These are phyloP conservation scores for Zymoseptoria passerinii DNA, from an alignment of 2,329 filamentous ascomycete species.

Conservation along the genomic window DNA sequence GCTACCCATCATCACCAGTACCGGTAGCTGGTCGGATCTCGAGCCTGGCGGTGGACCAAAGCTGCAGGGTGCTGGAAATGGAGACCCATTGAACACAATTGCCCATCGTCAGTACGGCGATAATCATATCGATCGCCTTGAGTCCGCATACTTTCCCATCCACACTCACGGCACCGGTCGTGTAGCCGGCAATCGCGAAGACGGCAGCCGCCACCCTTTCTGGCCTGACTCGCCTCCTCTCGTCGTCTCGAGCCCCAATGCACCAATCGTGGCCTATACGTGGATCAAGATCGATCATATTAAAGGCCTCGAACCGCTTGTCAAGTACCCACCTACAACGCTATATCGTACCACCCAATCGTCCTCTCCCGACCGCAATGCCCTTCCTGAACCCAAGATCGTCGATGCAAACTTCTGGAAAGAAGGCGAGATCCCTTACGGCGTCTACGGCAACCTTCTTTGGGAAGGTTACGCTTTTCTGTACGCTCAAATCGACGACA, in stretches of 20 bases:
- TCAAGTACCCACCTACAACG: slow-evolving; percentile 7
- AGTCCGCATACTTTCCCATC: slow-evolving; percentile 12
- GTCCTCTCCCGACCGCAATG: slow-evolving; percentile 2
- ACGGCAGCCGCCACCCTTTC: slow-evolving; percentile 10
- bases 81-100: slow-evolving; percentile 3
- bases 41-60: slow-evolving; percentile 8
- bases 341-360: slow-evolving; percentile 10
- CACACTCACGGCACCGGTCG: neutral
- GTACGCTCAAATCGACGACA: slow-evolving; percentile 9
- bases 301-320: slow-evolving; percentile 6
- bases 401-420: slow-evolving; percentile 13
- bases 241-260: slow-evolving; percentile 10
- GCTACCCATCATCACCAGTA: slow-evolving; percentile 15
- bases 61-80: slow-evolving; percentile 2
- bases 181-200: slow-evolving; percentile 6
- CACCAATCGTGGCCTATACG: slow-evolving; percentile 13
- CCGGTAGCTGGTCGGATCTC: slow-evolving; percentile 13
- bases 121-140: slow-evolving; percentile 3
- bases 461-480: slow-evolving; percentile 9
- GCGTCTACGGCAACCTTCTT: slow-evolving; percentile 9
- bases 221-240: slow-evolving; percentile 9
- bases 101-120: slow-evolving; percentile 10
- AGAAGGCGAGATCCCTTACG: slow-evolving; percentile 9
- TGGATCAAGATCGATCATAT: slow-evolving; percentile 12
- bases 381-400: slow-evolving; percentile 9